Evolutionary conservation across 2,329 filamentous ascomycete genomes (phyloP).

Genomic region (Berkeleyomyces rouxiae): DNA sequence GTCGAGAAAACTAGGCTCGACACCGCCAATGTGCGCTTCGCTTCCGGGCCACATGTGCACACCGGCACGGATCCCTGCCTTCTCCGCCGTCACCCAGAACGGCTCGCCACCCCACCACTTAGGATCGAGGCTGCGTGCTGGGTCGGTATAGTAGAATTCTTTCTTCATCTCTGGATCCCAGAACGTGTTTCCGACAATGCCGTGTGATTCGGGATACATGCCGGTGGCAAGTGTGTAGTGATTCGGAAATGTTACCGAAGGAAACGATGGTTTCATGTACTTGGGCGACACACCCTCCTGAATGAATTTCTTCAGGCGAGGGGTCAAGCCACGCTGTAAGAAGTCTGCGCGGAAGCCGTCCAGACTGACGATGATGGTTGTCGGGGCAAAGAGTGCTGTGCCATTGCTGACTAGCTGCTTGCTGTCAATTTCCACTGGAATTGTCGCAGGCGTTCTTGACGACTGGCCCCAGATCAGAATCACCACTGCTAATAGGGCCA

Average conservation of each 20-base stretch:
- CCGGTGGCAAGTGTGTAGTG: conserved; percentile 91
- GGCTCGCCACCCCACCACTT: conserved; percentile 96
- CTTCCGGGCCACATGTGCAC: conserved; percentile 99
- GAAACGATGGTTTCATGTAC: conserved; percentile 90
- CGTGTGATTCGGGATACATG: conserved; percentile 81
- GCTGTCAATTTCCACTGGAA: conserved; percentile 31
- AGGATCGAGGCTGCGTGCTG: conserved; percentile 54
- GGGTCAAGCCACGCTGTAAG: conserved; percentile 66
- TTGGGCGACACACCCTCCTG: conserved; percentile 71
- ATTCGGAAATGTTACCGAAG: conserved; percentile 91
- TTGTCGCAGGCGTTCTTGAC: neutral
- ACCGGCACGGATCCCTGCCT: conserved; percentile 58
- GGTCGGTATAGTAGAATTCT: conserved; percentile 79
- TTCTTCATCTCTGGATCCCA: conserved; percentile 66
- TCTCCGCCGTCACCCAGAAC: conserved; percentile 84
- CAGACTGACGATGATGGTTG: conserved; percentile 82
- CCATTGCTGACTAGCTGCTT: conserved; percentile 53
- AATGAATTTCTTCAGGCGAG: conserved; percentile 62
- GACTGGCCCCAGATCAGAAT: conserved; percentile 17
- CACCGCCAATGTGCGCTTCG: conserved; percentile 64
- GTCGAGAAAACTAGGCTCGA: conserved; percentile 67
- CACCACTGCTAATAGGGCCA: conserved; percentile 4
- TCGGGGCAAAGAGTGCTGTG: conserved; percentile 74
- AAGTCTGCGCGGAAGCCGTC: conserved; percentile 96
- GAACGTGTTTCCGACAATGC: conserved; percentile 85